Evolutionary conservation across 2,329 filamentous ascomycete genomes (phyloP).

Genomic region (Venturiaceae sp.): DNA sequence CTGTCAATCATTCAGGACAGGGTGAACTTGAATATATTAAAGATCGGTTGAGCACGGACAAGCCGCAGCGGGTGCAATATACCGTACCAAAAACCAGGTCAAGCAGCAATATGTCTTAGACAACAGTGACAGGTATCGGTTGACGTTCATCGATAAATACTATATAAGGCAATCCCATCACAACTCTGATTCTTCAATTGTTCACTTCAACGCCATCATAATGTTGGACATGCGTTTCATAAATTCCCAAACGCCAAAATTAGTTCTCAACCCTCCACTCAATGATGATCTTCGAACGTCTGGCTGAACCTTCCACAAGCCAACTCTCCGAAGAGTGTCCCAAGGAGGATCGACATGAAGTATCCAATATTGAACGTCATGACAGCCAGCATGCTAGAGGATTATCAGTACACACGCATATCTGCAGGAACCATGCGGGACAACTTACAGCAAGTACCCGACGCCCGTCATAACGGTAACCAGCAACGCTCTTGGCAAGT

Average conservation of each 20-base stretch:
- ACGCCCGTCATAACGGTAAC: conserved; percentile 66
- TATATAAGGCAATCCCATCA: too few relatives aligned
- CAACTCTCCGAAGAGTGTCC: conserved; percentile 79
- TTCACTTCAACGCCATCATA: background rate
- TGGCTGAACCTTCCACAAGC: conserved; percentile 61
- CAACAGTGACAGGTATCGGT: background rate
- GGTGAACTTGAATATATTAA: background rate
- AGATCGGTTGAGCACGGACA: background rate
- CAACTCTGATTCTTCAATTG: background rate
- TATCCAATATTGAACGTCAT: conserved; percentile 88
- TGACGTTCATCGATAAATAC: background rate
- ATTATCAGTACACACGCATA: background rate
- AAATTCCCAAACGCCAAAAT: background rate
- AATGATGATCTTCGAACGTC: conserved; percentile 30
- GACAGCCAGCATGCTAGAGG: conserved; percentile 72
- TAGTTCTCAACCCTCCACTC: background rate
- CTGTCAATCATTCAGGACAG: too few relatives aligned
- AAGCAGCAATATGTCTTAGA: background rate
- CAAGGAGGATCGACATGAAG: conserved; percentile 68
- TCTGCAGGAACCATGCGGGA: background rate
- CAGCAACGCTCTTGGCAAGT: conserved; percentile 61
- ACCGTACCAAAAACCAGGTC: background rate
- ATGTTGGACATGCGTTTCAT: background rate
- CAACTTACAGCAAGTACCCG: conserved; percentile 74
- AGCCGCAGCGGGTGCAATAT: background rate